These are phyloP conservation scores for Talaromyces nanjingensis DNA, from an alignment of 495 filamentous ascomycete genomes.

Conservation along the genomic window DNA sequence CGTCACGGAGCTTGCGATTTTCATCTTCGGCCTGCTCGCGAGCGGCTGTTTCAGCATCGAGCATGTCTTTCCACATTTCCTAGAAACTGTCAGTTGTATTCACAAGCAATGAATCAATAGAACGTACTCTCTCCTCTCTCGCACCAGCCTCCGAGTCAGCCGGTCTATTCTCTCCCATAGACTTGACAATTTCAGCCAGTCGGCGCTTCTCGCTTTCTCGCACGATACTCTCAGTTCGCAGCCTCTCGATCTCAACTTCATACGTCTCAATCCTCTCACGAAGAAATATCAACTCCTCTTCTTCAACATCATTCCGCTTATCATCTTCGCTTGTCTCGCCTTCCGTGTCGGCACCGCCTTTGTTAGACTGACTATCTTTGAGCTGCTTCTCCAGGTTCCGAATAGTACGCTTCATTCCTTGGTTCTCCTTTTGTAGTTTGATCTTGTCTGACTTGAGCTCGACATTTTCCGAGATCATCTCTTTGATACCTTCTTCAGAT, in stretches of 20 bases:
- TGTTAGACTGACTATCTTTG: slow-evolving; percentile 58
- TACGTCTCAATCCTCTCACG: slow-evolving; percentile 78
- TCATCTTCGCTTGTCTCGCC: slow-evolving; percentile 56
- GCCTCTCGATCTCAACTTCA: slow-evolving; percentile 72
- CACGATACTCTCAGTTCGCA: slow-evolving; percentile 65
- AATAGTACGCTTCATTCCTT: slow-evolving; percentile 65
- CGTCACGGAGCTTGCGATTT: slow-evolving; percentile 75
- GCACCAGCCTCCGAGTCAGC: slow-evolving; percentile 62
- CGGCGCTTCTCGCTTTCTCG: slow-evolving; percentile 76
- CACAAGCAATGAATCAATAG: not conserved
- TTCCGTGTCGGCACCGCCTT: slow-evolving; percentile 51
- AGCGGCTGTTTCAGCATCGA: slow-evolving; percentile 86
- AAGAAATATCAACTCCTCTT: slow-evolving; percentile 78
- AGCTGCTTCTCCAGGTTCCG: slow-evolving; percentile 81
- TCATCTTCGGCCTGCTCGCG: slow-evolving; percentile 89
- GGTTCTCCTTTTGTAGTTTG: slow-evolving; percentile 82
- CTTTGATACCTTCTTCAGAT: slow-evolving; percentile 93
- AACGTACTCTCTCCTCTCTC: slow-evolving; percentile 68
- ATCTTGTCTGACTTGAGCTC: slow-evolving; percentile 86
- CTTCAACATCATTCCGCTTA: slow-evolving; percentile 43
- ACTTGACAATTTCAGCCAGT: slow-evolving; percentile 70
- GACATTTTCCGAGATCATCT: slow-evolving; percentile 95
- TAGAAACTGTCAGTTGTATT: slow-evolving; percentile 10
- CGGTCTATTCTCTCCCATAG: slow-evolving; percentile 56
- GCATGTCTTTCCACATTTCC: slow-evolving; percentile 90